Percentiles rank a stretch among this genome's conserved stretches.
Evolutionary conservation across 192 early-diverging fungal genomes (phyloP).

Genomic region (Entomortierella lignicola): DNA sequence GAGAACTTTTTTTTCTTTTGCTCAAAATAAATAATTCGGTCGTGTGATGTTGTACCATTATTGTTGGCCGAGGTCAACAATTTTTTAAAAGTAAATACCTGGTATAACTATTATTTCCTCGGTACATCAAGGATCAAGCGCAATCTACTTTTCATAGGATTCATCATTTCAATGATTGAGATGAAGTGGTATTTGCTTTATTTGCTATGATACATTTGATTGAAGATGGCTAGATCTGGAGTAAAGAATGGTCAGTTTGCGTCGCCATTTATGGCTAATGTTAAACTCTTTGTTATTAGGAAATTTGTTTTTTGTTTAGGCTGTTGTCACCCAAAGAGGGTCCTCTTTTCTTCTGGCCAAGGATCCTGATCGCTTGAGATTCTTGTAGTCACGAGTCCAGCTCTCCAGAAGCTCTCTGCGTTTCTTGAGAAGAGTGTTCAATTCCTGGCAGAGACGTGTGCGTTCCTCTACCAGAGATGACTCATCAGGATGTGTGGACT

Average conservation of each 20-base stretch:
- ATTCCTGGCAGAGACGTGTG: conserved; percentile 24
- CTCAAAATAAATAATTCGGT: too few relatives aligned
- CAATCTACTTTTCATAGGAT: too few relatives aligned
- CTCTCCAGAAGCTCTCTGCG: conserved; percentile 44
- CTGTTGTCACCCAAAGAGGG: conserved; percentile 46
- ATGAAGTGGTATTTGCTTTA: conserved; percentile 7
- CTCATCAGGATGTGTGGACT: background rate
- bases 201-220: conserved; percentile 22
- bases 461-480: conserved; percentile 20
- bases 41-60: too few relatives aligned
- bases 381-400: conserved; percentile 53
- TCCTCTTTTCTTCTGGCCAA: conserved; percentile 39
- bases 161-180: too few relatives aligned
- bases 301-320: conserved; percentile 21
- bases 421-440: conserved; percentile 34
- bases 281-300: background rate
- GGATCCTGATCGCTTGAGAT: conserved; percentile 46
- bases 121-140: too few relatives aligned
- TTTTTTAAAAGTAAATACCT: too few relatives aligned
- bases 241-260: background rate
- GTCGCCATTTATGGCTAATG: too few relatives aligned
- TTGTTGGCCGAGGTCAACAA: too few relatives aligned
- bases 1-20: too few relatives aligned
- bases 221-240: background rate
- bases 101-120: too few relatives aligned